These are phyloP conservation scores for Calonectria multiphialidica DNA, from an alignment of 2,329 filamentous ascomycete species.

Conservation along the genomic window DNA sequence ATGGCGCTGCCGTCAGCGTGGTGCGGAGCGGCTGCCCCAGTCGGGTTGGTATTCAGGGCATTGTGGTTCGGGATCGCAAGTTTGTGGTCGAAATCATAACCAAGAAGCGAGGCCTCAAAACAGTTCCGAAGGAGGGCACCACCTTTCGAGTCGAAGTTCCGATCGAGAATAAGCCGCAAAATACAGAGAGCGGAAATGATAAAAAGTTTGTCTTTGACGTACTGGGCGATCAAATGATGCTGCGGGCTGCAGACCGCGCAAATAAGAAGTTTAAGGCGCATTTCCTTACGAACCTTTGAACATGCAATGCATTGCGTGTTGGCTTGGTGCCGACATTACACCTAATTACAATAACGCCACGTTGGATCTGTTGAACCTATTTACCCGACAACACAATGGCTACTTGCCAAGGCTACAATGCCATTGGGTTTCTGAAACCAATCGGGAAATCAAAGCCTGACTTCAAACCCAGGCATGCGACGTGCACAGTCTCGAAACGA, in stretches of 20 bases:
- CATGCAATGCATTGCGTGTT: neutral
- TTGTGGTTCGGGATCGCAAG: constrained; percentile 89
- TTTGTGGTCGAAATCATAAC: constrained; percentile 90
- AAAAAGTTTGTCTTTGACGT: constrained; percentile 80
- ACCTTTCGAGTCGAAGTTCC: constrained; percentile 84
- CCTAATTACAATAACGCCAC: neutral
- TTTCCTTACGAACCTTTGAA: constrained; percentile 80
- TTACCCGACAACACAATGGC: too few species aligned
- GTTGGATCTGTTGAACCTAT: neutral
- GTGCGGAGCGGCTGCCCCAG: constrained; percentile 84
- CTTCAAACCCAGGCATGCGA: too few species aligned
- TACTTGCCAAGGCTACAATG: neutral
- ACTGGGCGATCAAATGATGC: constrained; percentile 88
- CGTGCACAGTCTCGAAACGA: neutral
- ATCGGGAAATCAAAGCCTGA: neutral
- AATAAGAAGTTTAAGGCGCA: constrained; percentile 94
- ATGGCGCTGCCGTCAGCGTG: constrained; percentile 87
- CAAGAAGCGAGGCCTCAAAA: constrained; percentile 75
- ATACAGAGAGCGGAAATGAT: constrained; percentile 32
- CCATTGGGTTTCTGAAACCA: neutral
- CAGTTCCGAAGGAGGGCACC: constrained; percentile 90
- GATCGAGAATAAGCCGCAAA: constrained; percentile 29
- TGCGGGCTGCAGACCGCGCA: constrained; percentile 84
- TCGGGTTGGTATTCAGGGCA: constrained; percentile 85
- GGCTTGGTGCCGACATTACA: neutral